Percentiles rank a stretch among this genome's conserved stretches.
Evolutionary conservation across 2,329 filamentous ascomycete species (phyloP).

Genomic region (Pseudogymnoascus sp.): DNA sequence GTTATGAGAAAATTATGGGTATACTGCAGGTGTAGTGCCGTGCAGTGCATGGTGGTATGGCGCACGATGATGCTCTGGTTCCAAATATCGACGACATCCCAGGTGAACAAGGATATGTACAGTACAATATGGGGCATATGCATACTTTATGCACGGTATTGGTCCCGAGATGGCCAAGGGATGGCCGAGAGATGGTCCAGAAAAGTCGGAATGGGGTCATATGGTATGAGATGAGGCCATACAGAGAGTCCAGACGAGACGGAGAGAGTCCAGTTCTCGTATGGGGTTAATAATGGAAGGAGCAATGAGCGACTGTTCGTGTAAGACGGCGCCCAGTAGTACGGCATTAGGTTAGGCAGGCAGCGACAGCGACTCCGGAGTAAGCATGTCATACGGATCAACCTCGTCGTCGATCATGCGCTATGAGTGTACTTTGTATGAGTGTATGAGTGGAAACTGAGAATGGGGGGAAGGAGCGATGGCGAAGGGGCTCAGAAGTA

Average conservation of each 20-base stretch:
- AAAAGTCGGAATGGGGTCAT: neutral
- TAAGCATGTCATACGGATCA: neutral
- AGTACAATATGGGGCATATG: neutral
- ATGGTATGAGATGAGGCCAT: neutral
- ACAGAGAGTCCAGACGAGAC: neutral
- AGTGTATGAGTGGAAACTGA: neutral
- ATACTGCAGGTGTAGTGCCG: neutral
- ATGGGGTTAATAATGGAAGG: neutral
- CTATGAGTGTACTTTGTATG: neutral
- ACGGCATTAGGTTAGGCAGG: neutral
- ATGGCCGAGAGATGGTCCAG: neutral
- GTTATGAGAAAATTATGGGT: neutral
- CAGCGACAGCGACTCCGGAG: neutral
- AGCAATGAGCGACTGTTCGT: neutral
- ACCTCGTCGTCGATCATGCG: neutral
- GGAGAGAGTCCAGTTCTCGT: neutral
- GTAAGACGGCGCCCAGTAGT: neutral
- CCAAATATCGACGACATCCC: slow-evolving; percentile 2
- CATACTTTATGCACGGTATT: neutral
- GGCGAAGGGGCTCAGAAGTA: neutral
- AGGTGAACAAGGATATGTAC: slow-evolving; percentile 1
- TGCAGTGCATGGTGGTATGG: neutral
- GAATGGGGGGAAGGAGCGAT: neutral
- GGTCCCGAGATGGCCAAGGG: neutral
- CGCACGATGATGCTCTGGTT: neutral